A percentile compares a stretch with the other conserved stretches of the same genome.
These are phyloP conservation scores for Rheum nobile DNA, from an alignment of 148 eudicot genomes.

Conservation along the genomic window DNA sequence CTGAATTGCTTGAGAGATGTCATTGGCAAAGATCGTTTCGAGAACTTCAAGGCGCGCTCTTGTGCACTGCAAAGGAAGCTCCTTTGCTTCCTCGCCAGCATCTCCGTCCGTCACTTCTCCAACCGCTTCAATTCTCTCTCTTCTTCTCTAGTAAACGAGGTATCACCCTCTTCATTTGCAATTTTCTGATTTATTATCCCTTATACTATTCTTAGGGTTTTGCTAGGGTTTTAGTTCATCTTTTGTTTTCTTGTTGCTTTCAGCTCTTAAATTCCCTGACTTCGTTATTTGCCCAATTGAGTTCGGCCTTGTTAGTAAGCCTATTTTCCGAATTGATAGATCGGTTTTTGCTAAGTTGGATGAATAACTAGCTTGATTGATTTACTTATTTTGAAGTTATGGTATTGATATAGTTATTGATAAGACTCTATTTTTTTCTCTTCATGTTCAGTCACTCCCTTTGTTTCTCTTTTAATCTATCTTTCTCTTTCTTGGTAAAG, in stretches of 20 bases:
- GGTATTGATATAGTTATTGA: background rate
- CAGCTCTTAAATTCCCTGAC: background rate
- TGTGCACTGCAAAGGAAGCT: constrained; percentile 25
- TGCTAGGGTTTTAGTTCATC: constrained; percentile 26
- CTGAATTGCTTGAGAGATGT: constrained; percentile 24
- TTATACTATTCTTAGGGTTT: constrained; percentile 19
- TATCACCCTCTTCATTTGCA: constrained; percentile 10
- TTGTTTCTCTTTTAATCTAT: background rate
- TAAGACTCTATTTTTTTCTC: background rate
- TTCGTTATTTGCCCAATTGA: background rate
- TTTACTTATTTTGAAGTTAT: background rate
- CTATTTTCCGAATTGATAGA: background rate
- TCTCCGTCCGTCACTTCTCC: constrained; percentile 11
- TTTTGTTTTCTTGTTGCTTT: background rate
- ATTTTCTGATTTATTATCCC: background rate
- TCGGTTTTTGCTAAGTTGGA: too few relatives aligned
- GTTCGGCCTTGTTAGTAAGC: background rate
- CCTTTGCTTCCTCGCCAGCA: constrained; percentile 16
- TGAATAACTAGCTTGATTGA: background rate
- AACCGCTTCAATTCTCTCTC: constrained; percentile 29
- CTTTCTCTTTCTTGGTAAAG: background rate
- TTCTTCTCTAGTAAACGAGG: constrained; percentile 24
- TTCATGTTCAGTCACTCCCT: background rate
- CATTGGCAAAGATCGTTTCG: constrained; percentile 33
- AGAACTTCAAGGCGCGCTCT: constrained; percentile 30